Conservation (phyloP, 495 filamentous ascomycete species). For the Xylaria telfairii region DNA sequence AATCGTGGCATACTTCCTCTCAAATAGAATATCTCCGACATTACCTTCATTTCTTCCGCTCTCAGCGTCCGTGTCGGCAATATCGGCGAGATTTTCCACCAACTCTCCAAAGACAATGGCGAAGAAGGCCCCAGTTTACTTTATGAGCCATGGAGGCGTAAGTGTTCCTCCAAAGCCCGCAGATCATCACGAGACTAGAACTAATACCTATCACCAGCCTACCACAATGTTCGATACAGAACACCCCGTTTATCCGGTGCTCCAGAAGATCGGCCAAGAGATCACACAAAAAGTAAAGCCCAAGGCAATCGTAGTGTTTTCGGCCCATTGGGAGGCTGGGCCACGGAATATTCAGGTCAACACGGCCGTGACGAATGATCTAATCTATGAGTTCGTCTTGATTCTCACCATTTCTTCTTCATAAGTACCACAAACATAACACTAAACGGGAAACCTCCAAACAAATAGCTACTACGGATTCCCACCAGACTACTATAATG, state of each 20-base stretch:
- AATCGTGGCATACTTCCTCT: constrained; percentile 36
- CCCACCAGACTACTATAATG: constrained; percentile 65
- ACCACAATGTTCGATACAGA: constrained; percentile 74
- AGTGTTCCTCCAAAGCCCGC: constrained; percentile 38
- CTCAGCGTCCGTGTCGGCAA: constrained; percentile 26
- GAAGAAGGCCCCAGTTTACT: constrained; percentile 71
- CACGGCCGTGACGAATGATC: constrained; percentile 67
- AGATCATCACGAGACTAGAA: not conserved
- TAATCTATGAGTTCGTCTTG: constrained; percentile 77
- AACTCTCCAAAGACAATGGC: constrained; percentile 18
- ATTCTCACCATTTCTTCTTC: not conserved
- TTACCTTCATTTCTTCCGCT: constrained; percentile 27
- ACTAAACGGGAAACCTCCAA: not conserved
- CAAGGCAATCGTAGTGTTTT: constrained; percentile 83
- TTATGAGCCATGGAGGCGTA: constrained; percentile 79
- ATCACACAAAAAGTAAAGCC: constrained; percentile 83
- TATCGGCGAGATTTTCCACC: constrained; percentile 13
- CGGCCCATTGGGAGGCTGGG: constrained; percentile 81
- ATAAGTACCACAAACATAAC: no score
- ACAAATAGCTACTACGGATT: constrained; percentile 76
- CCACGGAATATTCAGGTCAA: constrained; percentile 71
- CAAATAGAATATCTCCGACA: constrained; percentile 21
- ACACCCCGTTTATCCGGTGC: constrained; percentile 76
- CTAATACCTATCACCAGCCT: constrained; percentile 55
- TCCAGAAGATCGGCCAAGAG: constrained; percentile 73